phyloP scores from a whole-genome alignment of 306 rosid genomes.

The Acacia melanoxylon region DNA sequence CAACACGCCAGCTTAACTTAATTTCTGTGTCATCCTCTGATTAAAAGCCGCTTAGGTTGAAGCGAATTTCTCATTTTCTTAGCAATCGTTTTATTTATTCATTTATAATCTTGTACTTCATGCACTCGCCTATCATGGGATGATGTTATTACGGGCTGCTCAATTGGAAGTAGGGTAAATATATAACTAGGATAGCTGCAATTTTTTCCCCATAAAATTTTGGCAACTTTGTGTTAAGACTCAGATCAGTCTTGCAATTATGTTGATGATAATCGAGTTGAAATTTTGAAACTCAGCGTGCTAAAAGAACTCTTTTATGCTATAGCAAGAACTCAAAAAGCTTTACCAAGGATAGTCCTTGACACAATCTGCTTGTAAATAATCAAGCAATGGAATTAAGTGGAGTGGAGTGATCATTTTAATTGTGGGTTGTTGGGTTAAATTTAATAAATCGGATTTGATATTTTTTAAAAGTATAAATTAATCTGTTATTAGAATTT shows the following conservation, averaged over 20 bases:
- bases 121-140: background rate
- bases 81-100: background rate
- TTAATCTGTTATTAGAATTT: too few relatives aligned
- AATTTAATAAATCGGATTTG: too few relatives aligned
- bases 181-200: background rate
- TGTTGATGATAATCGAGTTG: background rate
- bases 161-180: background rate
- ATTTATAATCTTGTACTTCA: background rate
- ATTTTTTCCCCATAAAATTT: background rate
- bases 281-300: background rate
- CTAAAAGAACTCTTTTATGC: background rate
- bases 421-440: background rate
- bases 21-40: background rate
- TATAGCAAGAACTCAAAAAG: too few relatives aligned
- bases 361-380: too few relatives aligned
- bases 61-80: background rate
- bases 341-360: background rate
- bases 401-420: background rate
- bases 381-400: background rate
- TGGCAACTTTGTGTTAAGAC: background rate
- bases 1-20: constrained; percentile 2
- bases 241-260: background rate
- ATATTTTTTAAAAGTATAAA: background rate
- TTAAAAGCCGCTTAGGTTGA: constrained; percentile 11
- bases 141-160: background rate